These are phyloP conservation scores for Prunella vulgaris DNA, from an alignment of 257 asterid genomes.

Conservation along the genomic window DNA sequence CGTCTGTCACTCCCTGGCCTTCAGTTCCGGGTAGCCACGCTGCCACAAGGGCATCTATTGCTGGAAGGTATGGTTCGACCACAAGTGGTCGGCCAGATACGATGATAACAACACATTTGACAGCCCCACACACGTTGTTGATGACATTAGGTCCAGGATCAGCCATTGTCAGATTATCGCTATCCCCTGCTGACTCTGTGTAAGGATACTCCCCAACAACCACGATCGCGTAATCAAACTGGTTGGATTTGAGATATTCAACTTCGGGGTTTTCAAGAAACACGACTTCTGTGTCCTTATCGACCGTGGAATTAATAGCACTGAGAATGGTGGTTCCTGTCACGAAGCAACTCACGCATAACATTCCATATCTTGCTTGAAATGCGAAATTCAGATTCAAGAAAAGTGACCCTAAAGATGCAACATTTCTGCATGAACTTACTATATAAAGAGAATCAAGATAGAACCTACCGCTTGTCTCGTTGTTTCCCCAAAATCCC, in stretches of 20 bases:
- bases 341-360: constrained; percentile 9
- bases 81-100: constrained; percentile 75
- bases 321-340: constrained; percentile 78
- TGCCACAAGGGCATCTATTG: constrained; percentile 68
- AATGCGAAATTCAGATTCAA: neutral
- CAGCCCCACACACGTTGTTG: constrained; percentile 48
- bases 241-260: constrained; percentile 45
- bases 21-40: constrained; percentile 92
- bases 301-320: constrained; percentile 63
- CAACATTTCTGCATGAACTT: neutral
- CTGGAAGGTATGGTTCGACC: constrained; percentile 52
- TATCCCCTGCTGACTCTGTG: constrained; percentile 75
- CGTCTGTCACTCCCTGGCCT: constrained; percentile 83
- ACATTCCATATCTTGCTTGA: neutral
- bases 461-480: constrained; percentile 45
- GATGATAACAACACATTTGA: constrained; percentile 59
- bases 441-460: neutral
- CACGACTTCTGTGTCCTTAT: constrained; percentile 48
- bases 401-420: neutral
- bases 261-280: constrained; percentile 60
- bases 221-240: constrained; percentile 64
- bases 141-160: constrained; percentile 74
- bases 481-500: constrained; percentile 71
- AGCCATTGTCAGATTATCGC: constrained; percentile 56
- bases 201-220: constrained; percentile 79